These are phyloP conservation scores for Tuber indicum DNA, from an alignment of 495 filamentous ascomycete species.

Conservation along the genomic window DNA sequence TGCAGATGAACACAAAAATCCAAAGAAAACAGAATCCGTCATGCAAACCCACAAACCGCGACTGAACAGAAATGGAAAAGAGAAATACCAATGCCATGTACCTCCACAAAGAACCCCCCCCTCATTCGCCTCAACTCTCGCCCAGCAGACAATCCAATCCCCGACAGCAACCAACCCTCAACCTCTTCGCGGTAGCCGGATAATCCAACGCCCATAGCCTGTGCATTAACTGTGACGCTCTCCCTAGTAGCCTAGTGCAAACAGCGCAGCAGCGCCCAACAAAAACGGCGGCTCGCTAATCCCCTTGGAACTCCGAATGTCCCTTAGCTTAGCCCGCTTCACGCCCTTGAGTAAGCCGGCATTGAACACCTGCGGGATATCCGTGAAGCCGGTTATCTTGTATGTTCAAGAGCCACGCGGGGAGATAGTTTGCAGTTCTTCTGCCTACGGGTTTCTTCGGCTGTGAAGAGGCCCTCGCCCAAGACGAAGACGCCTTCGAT, in stretches of 20 bases:
- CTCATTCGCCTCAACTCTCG: constrained; percentile 56
- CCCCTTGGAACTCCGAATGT: constrained; percentile 45
- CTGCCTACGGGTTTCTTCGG: constrained; percentile 45
- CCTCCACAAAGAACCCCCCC: constrained; percentile 78
- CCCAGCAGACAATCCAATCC: constrained; percentile 73
- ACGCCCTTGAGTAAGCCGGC: constrained; percentile 41
- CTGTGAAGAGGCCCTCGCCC: constrained; percentile 42
- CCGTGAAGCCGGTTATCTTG: constrained; percentile 45
- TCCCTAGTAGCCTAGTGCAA: constrained; percentile 47
- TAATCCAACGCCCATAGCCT: constrained; percentile 53
- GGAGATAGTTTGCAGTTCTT: constrained; percentile 40
- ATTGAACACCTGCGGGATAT: constrained; percentile 45
- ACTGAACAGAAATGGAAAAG: too few species aligned
- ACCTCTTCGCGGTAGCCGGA: constrained; percentile 80
- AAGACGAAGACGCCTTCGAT: constrained; percentile 47
- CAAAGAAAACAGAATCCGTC: too few species aligned
- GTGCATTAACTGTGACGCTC: constrained; percentile 35
- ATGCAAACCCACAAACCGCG: neutral
- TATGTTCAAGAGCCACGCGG: constrained; percentile 41
- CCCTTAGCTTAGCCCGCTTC: constrained; percentile 42
- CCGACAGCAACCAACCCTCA: constrained; percentile 70
- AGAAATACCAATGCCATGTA: constrained; percentile 6
- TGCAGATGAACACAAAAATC: too few species aligned
- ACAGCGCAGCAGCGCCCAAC: constrained; percentile 44
- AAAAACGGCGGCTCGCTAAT: constrained; percentile 47